A percentile compares a stretch with the other conserved stretches of the same genome.
These are phyloP conservation scores for Fonsecaea monophora DNA, from an alignment of 2,329 filamentous ascomycete species.

Conservation along the genomic window DNA sequence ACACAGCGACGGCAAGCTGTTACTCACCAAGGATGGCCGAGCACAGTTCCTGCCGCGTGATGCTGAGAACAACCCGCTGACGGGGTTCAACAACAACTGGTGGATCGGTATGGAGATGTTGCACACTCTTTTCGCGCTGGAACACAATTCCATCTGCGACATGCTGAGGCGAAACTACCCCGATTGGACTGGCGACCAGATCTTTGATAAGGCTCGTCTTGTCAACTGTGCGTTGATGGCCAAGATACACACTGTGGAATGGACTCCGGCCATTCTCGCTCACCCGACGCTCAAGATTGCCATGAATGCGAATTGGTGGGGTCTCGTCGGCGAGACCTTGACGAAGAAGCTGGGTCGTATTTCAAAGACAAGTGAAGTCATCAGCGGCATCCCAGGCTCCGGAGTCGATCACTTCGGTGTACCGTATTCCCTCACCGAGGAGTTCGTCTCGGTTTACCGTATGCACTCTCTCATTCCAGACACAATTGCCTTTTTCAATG, in stretches of 20 bases:
- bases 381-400: slow-evolving; percentile 52
- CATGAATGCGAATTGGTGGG: slow-evolving; percentile 58
- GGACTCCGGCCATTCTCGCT: slow-evolving; percentile 57
- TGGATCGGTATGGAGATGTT: slow-evolving; percentile 57
- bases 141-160: slow-evolving; percentile 56
- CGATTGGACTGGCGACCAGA: slow-evolving; percentile 49
- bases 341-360: slow-evolving; percentile 53
- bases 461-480: slow-evolving; percentile 53
- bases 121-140: slow-evolving; percentile 56
- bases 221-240: slow-evolving; percentile 58
- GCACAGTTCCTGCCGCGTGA: slow-evolving; percentile 49
- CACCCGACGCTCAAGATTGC: slow-evolving; percentile 54
- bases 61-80: slow-evolving; percentile 47
- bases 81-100: slow-evolving; percentile 56
- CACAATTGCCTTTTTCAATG: slow-evolving; percentile 48
- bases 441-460: slow-evolving; percentile 55
- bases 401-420: slow-evolving; percentile 47
- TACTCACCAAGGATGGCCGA: slow-evolving; percentile 45
- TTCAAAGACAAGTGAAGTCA: slow-evolving; percentile 49
- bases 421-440: slow-evolving; percentile 53
- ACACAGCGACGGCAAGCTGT: slow-evolving; percentile 50
- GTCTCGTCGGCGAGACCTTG: slow-evolving; percentile 51
- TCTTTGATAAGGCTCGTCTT: slow-evolving; percentile 55
- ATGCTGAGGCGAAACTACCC: slow-evolving; percentile 48
- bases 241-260: slow-evolving; percentile 59